Conservation (phyloP, 1,284 basidiomycete species). For the Ceratobasidium sp. region DNA sequence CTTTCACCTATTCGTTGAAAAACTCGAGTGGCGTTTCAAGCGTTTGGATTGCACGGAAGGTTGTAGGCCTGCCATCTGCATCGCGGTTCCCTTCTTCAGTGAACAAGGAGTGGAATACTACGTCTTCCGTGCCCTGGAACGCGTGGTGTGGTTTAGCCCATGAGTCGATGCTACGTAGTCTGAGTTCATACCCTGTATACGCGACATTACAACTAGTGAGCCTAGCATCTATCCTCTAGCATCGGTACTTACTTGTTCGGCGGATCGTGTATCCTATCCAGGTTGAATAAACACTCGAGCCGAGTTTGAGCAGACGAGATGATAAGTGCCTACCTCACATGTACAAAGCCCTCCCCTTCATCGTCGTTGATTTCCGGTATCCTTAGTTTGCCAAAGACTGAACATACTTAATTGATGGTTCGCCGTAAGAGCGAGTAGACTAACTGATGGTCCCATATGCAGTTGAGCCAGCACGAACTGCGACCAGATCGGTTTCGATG, state of each 20-base stretch:
- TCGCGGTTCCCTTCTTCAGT: constrained; percentile 66
- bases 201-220: neutral
- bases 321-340: constrained; percentile 65
- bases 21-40: constrained; percentile 66
- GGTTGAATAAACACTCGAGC: neutral
- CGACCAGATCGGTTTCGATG: constrained; percentile 51
- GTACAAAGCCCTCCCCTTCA: constrained; percentile 68
- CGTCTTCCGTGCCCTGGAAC: constrained; percentile 65
- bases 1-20: constrained; percentile 66
- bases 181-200: neutral
- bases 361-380: constrained; percentile 68
- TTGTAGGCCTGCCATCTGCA: constrained; percentile 59
- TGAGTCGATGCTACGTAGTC: neutral
- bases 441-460: constrained; percentile 67
- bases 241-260: constrained; percentile 55
- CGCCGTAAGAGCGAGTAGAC: neutral
- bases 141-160: neutral
- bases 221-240: neutral
- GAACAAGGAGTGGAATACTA: constrained; percentile 72
- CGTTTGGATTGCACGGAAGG: constrained; percentile 69
- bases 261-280: constrained; percentile 68
- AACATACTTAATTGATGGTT: neutral
- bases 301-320: neutral
- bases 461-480: constrained; percentile 53
- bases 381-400: constrained; percentile 73